These are phyloP conservation scores for Colletotrichum eleusines DNA, from an alignment of 2,329 filamentous ascomycete genomes.

Conservation along the genomic window DNA sequence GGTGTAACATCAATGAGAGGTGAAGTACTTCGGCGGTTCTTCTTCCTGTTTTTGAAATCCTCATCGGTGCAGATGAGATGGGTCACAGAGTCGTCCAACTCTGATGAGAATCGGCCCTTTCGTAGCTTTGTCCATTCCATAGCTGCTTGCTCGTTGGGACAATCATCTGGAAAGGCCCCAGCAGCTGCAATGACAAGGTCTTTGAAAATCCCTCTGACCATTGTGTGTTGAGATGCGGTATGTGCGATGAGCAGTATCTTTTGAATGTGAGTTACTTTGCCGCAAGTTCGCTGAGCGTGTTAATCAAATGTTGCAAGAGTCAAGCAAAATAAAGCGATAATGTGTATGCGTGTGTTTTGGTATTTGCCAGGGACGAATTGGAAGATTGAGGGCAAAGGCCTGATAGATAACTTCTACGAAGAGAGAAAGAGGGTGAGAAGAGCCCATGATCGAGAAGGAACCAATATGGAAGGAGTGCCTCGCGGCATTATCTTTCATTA, in stretches of 20 bases:
- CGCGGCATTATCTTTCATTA: background rate
- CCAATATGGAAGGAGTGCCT: background rate
- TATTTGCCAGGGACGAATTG: background rate
- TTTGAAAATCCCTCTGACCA: conserved; percentile 59
- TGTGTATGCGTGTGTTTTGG: background rate
- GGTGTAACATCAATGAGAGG: background rate
- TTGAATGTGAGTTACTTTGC: background rate
- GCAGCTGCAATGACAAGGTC: conserved; percentile 67
- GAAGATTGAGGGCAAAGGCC: background rate
- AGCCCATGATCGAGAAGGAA: background rate
- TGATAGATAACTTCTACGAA: background rate
- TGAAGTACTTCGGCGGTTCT: conserved; percentile 31
- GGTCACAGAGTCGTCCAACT: conserved; percentile 70
- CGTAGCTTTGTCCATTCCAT: conserved; percentile 75
- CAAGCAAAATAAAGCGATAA: background rate
- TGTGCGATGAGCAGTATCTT: background rate
- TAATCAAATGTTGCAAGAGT: background rate
- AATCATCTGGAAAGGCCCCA: conserved; percentile 61
- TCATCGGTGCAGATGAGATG: conserved; percentile 78
- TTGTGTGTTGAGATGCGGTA: background rate
- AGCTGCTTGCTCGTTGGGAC: conserved; percentile 58
- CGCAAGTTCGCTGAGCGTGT: background rate
- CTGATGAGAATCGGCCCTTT: conserved; percentile 67
- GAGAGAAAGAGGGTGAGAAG: background rate
- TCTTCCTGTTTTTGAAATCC: conserved; percentile 62